Evolutionary conservation across 2,329 filamentous ascomycete species (phyloP).

Genomic region (Chalara sp.): DNA sequence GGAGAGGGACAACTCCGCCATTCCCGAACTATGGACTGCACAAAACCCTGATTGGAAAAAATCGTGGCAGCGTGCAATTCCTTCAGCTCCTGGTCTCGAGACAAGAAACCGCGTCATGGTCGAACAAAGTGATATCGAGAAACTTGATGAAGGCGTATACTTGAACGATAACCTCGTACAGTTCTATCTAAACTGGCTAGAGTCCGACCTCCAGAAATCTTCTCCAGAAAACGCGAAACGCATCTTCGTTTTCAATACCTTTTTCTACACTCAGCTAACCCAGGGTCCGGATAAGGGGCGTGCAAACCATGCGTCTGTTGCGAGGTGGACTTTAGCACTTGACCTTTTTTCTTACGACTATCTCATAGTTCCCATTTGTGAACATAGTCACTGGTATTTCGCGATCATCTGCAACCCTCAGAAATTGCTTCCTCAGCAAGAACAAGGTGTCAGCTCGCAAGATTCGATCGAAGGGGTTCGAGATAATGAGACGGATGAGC

Average conservation of each 20-base stretch:
- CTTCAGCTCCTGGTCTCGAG: constrained; percentile 49
- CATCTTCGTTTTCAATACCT: constrained; percentile 87
- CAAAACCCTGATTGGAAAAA: constrained; percentile 44
- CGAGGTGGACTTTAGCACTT: constrained; percentile 78
- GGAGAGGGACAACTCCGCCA: constrained; percentile 9
- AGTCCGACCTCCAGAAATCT: constrained; percentile 49
- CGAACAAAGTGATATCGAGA: constrained; percentile 63
- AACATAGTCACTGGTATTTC: constrained; percentile 84
- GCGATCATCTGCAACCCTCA: constrained; percentile 89
- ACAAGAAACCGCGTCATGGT: constrained; percentile 55
- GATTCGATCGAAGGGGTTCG: background rate
- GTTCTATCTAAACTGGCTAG: constrained; percentile 76
- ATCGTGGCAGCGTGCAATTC: constrained; percentile 50
- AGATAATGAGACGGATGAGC: background rate
- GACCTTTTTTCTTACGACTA: constrained; percentile 85
- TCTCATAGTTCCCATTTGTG: constrained; percentile 86
- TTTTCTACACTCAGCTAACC: constrained; percentile 77
- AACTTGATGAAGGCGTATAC: constrained; percentile 78
- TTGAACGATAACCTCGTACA: constrained; percentile 89
- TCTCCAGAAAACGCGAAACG: constrained; percentile 51
- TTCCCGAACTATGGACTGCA: constrained; percentile 40
- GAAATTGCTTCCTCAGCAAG: constrained; percentile 39
- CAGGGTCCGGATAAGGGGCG: constrained; percentile 47
- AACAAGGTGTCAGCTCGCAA: background rate
- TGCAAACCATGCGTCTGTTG: constrained; percentile 81